These are phyloP conservation scores for Trichoderma breve DNA, from an alignment of 2,329 filamentous ascomycete species.

Conservation along the genomic window DNA sequence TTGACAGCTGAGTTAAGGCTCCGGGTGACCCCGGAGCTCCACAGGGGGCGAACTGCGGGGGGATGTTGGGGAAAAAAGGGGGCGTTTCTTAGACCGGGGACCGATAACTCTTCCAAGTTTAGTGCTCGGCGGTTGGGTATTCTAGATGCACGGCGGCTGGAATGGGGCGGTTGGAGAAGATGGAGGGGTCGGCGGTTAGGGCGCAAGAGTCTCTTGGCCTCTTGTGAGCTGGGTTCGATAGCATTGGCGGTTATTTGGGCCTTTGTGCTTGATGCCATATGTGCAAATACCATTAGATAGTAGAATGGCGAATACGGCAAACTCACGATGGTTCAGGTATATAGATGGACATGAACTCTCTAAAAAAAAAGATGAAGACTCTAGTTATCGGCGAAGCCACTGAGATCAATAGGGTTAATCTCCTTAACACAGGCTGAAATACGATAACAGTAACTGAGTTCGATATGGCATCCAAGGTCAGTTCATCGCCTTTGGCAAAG, in stretches of 20 bases:
- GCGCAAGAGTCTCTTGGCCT: constrained; percentile 41
- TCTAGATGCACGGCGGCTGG: background rate
- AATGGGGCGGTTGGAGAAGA: background rate
- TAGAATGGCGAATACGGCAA: background rate
- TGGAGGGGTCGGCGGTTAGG: background rate
- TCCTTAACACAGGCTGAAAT: background rate
- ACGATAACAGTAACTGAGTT: background rate
- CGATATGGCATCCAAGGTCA: background rate
- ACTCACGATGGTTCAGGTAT: background rate
- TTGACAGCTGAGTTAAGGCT: background rate
- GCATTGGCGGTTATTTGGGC: background rate
- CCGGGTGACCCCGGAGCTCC: background rate
- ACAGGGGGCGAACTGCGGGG: background rate
- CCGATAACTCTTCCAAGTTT: background rate
- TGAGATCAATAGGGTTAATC: background rate
- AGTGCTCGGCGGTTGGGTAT: background rate
- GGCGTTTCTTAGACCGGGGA: background rate
- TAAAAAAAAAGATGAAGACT: background rate
- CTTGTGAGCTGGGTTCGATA: background rate
- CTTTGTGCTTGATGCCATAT: background rate
- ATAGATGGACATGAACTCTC: background rate
- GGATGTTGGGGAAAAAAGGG: background rate
- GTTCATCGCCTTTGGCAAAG: background rate
- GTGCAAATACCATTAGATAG: background rate
- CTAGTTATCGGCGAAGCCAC: background rate